phyloP scores from a whole-genome alignment of 371 early-diverging fungal genomes.

The Basidiobolus meristosporus region DNA sequence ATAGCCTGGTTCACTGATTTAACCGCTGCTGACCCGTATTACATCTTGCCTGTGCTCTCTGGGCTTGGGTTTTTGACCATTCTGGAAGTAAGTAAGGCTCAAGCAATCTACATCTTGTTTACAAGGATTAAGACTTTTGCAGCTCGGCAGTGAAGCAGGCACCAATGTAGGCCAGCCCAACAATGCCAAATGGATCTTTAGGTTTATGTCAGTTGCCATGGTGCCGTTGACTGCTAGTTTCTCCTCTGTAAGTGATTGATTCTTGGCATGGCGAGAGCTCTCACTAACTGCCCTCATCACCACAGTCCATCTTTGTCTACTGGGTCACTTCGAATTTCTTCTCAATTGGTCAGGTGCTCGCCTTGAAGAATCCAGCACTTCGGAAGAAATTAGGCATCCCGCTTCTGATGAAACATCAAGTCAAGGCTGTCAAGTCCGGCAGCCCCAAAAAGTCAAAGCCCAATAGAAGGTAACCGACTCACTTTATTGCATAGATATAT shows the following conservation, averaged over 20 bases:
- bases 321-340: conserved; percentile 62
- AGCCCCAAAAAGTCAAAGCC: not conserved
- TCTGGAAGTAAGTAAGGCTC: conserved; percentile 58
- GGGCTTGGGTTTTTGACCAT: conserved; percentile 48
- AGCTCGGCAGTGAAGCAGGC: not conserved
- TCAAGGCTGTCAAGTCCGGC: not conserved
- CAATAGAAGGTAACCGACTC: not conserved
- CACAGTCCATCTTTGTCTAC: conserved; percentile 62
- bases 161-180: conserved; percentile 1
- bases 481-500: too few species aligned
- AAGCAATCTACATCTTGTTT: too few species aligned
- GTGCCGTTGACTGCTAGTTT: conserved; percentile 48
- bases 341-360: conserved; percentile 44
- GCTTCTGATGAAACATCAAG: conserved; percentile 16
- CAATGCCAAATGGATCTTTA: conserved; percentile 47
- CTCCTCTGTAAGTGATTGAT: conserved; percentile 37
- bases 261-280: conserved; percentile 1
- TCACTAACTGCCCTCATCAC: not conserved
- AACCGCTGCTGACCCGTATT: conserved; percentile 61
- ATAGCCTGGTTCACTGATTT: conserved; percentile 69
- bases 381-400: conserved; percentile 34
- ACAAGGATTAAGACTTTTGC: too few species aligned
- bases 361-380: conserved; percentile 33
- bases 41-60: conserved; percentile 59
- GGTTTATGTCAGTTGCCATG: conserved; percentile 34